Evolutionary conservation across 768 basidiomycete species (phyloP), one percentile per base, ranked within the genome.

Genomic region (Leccinum truebloodii): DNA sequence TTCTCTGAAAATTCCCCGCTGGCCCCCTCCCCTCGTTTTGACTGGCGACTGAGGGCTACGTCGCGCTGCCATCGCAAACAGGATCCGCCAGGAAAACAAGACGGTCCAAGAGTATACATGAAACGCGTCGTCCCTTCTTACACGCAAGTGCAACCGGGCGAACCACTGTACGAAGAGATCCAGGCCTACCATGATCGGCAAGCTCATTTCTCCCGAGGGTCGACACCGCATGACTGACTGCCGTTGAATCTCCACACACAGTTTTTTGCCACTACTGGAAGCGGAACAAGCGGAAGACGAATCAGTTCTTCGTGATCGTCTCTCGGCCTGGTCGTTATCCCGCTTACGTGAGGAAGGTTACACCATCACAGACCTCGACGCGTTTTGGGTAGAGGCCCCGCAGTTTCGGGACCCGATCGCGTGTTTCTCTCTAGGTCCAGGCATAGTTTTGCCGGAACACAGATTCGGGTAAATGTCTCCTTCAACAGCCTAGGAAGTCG

Each of bases 291-390:
- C 77, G 1, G 85, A 90, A 65, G 84, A 83, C 41, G 85, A 87
- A 62, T 79, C 80, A 1, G 78, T 83, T 1, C 69, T 90, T 24
- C 79, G 79, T 54, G 79, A 89, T 61, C 84, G 92, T 37, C 78
- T 94, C 16, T 78, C 84, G 1, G 82, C 80, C 16, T 93, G 92
- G 92, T 78, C 83, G 12, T 58, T 87, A 4, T 76, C 80, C 28
- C 80, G 83, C 22, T 75, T 94, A 48, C 74, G 80, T 63, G 76
- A 81, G n/a, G 87, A 89, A 65, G 92, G 92, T 0, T 93, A 91
- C 66, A 83, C 86, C 55, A 67, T 94, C 34, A 87, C 85, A 0
- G 84, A 78, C 18, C 75, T 93, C 24, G 79, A 75, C 16, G 90
- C 83, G 0, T 93, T 81, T 68, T 92, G 89, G 90, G 70, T 87